Base-by-base conservation (phyloP, 768 basidiomycete genomes). In the Phallus indusiatus region DNA sequence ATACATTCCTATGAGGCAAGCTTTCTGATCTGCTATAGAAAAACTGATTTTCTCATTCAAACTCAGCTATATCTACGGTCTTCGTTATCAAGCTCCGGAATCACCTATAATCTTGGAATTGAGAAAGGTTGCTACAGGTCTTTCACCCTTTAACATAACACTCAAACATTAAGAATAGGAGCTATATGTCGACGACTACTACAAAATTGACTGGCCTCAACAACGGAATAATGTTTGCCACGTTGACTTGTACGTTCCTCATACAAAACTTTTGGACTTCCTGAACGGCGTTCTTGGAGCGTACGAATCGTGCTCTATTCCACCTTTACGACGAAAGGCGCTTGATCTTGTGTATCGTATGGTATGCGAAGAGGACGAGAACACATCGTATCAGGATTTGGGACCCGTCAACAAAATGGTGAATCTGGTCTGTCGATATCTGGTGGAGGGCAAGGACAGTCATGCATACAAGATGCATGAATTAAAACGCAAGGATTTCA, bases 381-480 rank as follows among this genome's bases (percentile, higher is more conserved):
- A 98, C 71, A 97, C 95, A 0, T 78, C 74, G 4, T 94, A 90
- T 70, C 94, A 97, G 70, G 85, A 83, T 33, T 78, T 98, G 46
- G 95, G 85, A 0, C 94, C 94, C 0, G 93, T 97, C 33, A 92
- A 86, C 50, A 97, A 97, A 74, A 92, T 94, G 83, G 88, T 97
- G 79, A 94, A 98, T 74, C 80, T 94, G 67, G 74, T 99, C 61
- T 85, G 81, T 54, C 85, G 93, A 34, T 83, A 75, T 52, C 76
- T 83, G 56, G 81, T 74, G 20, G 94, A 97, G 61, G 95, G 95
- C 1, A 73, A 79, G 0, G 85, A 90, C 35, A 85, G 83, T 64
- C 80, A 85, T 18, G 87, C 86, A 0, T 92, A 85, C 75, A 83
- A 81, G 64, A 75, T 75, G 62, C 96, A 99, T 67, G 75, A 81